Evolutionary conservation across 1,139 yeast genomes (phyloP).

Genomic region (Taiozyma sp.): DNA sequence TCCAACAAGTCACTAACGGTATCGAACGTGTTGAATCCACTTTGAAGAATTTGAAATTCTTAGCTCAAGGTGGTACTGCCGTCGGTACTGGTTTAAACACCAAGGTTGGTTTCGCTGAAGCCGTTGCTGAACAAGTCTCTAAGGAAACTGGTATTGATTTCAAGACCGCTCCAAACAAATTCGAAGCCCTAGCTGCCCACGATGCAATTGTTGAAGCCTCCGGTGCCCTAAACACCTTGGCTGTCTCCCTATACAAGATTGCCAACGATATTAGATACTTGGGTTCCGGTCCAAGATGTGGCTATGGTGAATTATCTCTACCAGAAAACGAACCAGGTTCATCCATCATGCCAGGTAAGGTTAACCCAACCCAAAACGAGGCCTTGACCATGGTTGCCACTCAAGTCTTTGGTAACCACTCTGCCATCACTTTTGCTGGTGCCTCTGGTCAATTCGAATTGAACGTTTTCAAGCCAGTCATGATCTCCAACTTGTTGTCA

Average conservation of each 20-base stretch:
- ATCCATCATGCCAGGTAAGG: conserved; percentile 99
- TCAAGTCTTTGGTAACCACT: conserved; percentile 95
- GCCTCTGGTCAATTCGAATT: conserved; percentile 98
- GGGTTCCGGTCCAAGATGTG: conserved; percentile 99
- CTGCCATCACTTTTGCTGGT: conserved; percentile 94
- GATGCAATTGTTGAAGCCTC: conserved; percentile 97
- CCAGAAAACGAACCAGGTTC: conserved; percentile 99
- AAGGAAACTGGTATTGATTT: conserved; percentile 84
- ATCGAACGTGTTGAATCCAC: conserved; percentile 77
- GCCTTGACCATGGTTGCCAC: conserved; percentile 98
- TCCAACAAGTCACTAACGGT: conserved; percentile 88
- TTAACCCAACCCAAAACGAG: conserved; percentile 98
- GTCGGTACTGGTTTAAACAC: conserved; percentile 99
- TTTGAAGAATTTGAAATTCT: conserved; percentile 69
- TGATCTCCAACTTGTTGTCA: conserved; percentile 85
- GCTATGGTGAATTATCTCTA: conserved; percentile 90
- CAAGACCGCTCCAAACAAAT: conserved; percentile 96
- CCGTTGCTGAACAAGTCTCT: conserved; percentile 67
- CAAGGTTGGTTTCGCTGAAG: conserved; percentile 79
- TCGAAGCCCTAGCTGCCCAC: conserved; percentile 98
- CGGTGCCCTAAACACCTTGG: conserved; percentile 95
- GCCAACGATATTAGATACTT: conserved; percentile 97
- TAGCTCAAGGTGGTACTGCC: conserved; percentile 99
- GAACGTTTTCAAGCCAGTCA: conserved; percentile 95
- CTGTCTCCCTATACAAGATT: conserved; percentile 88